Evolutionary conservation across 1,284 basidiomycete genomes (phyloP), one percentile per base, ranked within the genome.

Genomic region (Leucoagaricus sp.): DNA sequence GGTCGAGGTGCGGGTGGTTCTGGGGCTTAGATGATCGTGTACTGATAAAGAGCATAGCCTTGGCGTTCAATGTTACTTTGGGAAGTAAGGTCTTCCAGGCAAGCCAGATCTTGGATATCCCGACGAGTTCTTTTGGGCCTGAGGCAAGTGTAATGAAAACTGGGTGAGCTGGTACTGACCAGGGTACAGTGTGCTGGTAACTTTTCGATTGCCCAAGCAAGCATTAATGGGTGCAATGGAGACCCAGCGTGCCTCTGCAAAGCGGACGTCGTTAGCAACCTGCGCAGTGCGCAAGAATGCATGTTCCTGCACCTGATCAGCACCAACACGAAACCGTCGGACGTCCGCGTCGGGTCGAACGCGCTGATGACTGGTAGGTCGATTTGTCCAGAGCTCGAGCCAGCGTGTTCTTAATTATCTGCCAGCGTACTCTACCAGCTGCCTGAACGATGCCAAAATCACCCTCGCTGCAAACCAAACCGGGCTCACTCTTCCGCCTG

Each of bases 211-310:
- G 75, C 78, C 1, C 71, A 63, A 21, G 50, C 40, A n/a, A 66
- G 64, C 33, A 73, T 87, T 58, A 54, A 60, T 17, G 74, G 73
- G 53, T 72, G 83, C 67, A 61, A 62, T 29, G 65, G 71, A 48
- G 69, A 80, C 60, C 66, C 77, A 42, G 57, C 59, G 12, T 89
- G 87, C 66, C 74, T 87, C 28, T 90, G 87, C 74, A 61, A 53
- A 15, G 55, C 67, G 15, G 63, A 59, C 1, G 79, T 79, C 1
- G 73, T 81, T 26, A 50, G 64, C 0, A 59, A 66, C 0, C 69
- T 90, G 54, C 68, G 72, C 1, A 50, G 60, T 21, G 87, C 86
- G 69, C 78, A 90, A 65, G 79, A 85, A 63, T 89, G 88, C 73
- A 79, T 85, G 75, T 84, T 86, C 65, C 68, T 69, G 45, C 68